Evolutionary conservation across 768 basidiomycete species (phyloP), one percentile per base, ranked within the genome.

Genomic region (Auricularia heimuer): DNA sequence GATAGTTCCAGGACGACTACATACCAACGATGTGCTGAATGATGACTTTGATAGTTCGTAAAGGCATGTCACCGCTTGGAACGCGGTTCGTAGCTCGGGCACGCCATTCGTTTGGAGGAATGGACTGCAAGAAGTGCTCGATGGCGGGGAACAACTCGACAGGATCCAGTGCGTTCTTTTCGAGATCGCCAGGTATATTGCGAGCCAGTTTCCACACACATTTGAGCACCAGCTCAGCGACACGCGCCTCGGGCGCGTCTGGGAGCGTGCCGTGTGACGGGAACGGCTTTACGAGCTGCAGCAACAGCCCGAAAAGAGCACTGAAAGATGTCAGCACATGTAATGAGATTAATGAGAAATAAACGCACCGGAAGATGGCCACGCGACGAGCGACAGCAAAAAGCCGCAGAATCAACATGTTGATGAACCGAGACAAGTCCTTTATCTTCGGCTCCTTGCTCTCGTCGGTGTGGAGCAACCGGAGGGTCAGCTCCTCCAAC

Each of bases 181-280:
- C 84, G 58, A 99, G 82, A 73, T 95, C 93, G 71, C 94, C 91
- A 4, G 94, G 94, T 61, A 98, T 92, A 68, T 92, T 95, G 68
- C 95, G 83, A 4, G 94, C 94, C 64, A 98, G 78, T 77, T 99
- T 99, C 97, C 97, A 98, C 34, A 99, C 85, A 75, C 97, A 99
- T 79, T 98, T 96, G 65, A 94, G 76, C 18, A 93, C 92, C 24
- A 98, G 83, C 74, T 98, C 95, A 1, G 94, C 92, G 21, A 98
- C 90, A 70, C 90, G 90, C 0, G 90, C 83, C 70, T 92, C 90
- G 67, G 90, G 87, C 2, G 92, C 89, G 51, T 94, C 88, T 1
- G 83, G 75, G 33, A 83, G 72, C 21, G 89, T 89, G 35, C 85
- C 89, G 64, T 83, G 90, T 65, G 77, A 80, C 2, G 89, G 90